A percentile compares a stretch with the other conserved stretches of the same genome.
phyloP scores from a whole-genome alignment of 75 land plant genomes.

The Chamaecyparis obtusa region DNA sequence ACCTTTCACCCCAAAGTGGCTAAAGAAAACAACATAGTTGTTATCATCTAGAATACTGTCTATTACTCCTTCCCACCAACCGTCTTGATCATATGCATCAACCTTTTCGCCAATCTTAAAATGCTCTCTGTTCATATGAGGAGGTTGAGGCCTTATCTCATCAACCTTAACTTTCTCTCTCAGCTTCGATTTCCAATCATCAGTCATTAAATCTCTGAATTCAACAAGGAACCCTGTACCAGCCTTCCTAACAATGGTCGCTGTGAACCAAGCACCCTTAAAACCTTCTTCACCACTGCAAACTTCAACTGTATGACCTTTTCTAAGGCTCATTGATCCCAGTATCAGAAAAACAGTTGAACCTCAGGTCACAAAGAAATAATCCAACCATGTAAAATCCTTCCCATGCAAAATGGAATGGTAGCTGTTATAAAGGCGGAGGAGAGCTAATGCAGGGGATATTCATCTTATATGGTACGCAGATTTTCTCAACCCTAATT shows the following conservation, averaged over 20 bases:
- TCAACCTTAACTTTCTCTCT: conserved; percentile 28
- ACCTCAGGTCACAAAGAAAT: too few species aligned
- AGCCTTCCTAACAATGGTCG: conserved; percentile 23
- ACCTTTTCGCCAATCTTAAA: conserved; percentile 42
- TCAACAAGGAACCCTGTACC: conserved; percentile 31
- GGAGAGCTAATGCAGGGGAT: neutral
- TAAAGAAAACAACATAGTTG: conserved; percentile 50
- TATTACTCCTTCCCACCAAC: conserved; percentile 62
- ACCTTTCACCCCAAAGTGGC: conserved; percentile 24
- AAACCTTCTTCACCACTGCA: conserved; percentile 58
- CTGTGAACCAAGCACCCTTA: conserved; percentile 45
- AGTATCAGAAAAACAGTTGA: neutral
- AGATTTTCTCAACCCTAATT: neutral
- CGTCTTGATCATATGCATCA: conserved; percentile 52
- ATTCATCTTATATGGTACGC: neutral
- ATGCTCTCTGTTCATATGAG: conserved; percentile 2
- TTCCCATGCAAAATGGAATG: neutral
- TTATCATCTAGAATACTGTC: conserved; percentile 23
- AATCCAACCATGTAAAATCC: neutral
- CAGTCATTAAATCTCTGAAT: conserved; percentile 34
- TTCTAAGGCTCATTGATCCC: conserved; percentile 14
- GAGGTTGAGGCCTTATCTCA: conserved; percentile 53
- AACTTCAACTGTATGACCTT: conserved; percentile 45
- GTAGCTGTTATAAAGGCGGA: neutral
- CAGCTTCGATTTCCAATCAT: conserved; percentile 31